These are phyloP conservation scores for Priceomyces castillae DNA, from an alignment of 805 yeast genomes.

Conservation along the genomic window DNA sequence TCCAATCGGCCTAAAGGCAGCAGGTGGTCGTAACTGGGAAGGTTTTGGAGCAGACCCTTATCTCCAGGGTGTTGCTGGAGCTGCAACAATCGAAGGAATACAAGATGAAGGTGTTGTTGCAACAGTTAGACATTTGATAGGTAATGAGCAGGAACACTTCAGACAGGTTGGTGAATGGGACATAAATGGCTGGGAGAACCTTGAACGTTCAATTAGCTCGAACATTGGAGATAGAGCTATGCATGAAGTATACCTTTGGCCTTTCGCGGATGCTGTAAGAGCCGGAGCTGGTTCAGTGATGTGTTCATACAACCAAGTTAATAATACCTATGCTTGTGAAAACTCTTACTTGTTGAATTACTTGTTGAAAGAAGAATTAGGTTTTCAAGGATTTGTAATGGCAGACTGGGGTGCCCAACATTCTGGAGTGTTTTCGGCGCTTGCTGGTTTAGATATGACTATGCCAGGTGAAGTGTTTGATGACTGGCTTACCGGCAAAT, in stretches of 20 bases:
- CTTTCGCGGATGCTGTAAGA: slow-evolving; percentile 59
- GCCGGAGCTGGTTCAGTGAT: slow-evolving; percentile 63
- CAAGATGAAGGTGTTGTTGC: slow-evolving; percentile 60
- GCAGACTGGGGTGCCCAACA: slow-evolving; percentile 69
- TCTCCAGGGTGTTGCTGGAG: slow-evolving; percentile 54
- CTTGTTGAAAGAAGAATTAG: slow-evolving; percentile 57
- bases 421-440: slow-evolving; percentile 52
- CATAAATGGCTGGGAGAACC: slow-evolving; percentile 41
- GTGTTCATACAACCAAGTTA: slow-evolving; percentile 58
- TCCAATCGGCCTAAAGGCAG: slow-evolving; percentile 60
- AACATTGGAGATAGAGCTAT: slow-evolving; percentile 59
- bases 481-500: slow-evolving; percentile 28
- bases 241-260: slow-evolving; percentile 65
- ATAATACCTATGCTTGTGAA: slow-evolving; percentile 58
- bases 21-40: slow-evolving; percentile 67
- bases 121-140: slow-evolving; percentile 54
- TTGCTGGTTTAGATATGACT: slow-evolving; percentile 62
- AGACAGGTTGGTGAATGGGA: slow-evolving; percentile 54
- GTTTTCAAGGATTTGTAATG: slow-evolving; percentile 66
- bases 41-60: slow-evolving; percentile 63
- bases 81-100: slow-evolving; percentile 51
- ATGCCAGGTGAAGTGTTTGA: slow-evolving; percentile 62
- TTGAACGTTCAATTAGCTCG: slow-evolving; percentile 44
- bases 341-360: slow-evolving; percentile 54
- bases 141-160: slow-evolving; percentile 62